Percentiles rank a stretch among this genome's conserved stretches.
Conservation (phyloP, 2,329 filamentous ascomycete genomes). For the Bipolaris zeicola region DNA sequence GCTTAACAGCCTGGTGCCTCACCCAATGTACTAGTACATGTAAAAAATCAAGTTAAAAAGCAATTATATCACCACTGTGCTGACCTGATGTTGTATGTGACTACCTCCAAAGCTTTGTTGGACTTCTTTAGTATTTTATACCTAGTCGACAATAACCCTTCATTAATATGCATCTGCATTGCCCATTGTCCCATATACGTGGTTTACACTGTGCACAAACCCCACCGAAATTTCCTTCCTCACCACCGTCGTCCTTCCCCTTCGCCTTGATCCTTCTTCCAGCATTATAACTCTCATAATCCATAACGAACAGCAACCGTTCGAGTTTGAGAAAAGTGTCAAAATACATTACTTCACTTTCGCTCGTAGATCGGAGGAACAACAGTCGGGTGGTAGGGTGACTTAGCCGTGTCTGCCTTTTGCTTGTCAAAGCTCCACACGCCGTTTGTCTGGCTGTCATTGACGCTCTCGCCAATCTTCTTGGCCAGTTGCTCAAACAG, state of each 20-base stretch:
- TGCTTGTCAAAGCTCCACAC: conserved; percentile 70
- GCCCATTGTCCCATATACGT: not conserved
- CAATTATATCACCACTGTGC: not conserved
- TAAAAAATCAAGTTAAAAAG: not conserved
- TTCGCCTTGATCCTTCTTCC: not conserved
- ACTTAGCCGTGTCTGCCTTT: conserved; percentile 49
- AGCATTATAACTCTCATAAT: not conserved
- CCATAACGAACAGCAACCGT: not conserved
- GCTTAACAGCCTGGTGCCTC: conserved; percentile 45
- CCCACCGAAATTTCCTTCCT: not conserved
- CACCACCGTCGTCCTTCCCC: not conserved
- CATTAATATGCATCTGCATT: not conserved
- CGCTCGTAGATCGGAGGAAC: conserved; percentile 36
- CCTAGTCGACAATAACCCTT: not conserved
- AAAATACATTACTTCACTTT: conserved; percentile 6
- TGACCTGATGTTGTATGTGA: not conserved
- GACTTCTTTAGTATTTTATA: not conserved
- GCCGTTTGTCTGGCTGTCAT: conserved; percentile 70
- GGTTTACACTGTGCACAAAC: not conserved
- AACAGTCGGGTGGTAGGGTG: conserved; percentile 38
- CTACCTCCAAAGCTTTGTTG: not conserved
- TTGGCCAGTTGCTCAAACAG: conserved; percentile 56
- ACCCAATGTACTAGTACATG: not conserved
- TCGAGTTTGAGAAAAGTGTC: not conserved
- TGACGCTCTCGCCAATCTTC: conserved; percentile 56